Evolutionary conservation across 2,329 filamentous ascomycete genomes (phyloP).

Genomic region (Penicillium freii): DNA sequence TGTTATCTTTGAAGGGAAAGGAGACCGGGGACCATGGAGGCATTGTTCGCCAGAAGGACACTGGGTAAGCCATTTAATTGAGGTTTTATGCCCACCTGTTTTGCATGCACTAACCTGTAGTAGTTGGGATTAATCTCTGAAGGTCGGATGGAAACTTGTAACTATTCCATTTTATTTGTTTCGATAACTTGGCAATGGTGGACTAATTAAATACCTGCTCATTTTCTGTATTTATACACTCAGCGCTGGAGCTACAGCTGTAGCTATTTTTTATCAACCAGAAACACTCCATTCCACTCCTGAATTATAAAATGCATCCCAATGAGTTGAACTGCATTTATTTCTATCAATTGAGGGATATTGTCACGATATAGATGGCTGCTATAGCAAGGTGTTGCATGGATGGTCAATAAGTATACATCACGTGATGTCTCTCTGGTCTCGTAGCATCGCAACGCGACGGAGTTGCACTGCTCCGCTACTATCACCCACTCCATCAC

Average conservation of each 20-base stretch:
- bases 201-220: constrained; percentile 7
- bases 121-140: constrained; percentile 32
- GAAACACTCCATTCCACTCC: constrained; percentile 11
- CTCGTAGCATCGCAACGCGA: constrained; percentile 12
- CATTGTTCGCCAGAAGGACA: constrained; percentile 74
- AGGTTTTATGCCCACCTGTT: neutral
- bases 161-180: constrained; percentile 12
- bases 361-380: neutral
- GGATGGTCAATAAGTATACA: neutral
- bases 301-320: neutral
- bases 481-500: constrained; percentile 1
- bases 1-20: constrained; percentile 26
- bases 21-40: constrained; percentile 63
- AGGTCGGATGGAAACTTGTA: constrained; percentile 7
- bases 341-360: neutral
- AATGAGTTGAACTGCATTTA: neutral
- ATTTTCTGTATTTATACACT: constrained; percentile 27
- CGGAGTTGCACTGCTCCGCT: constrained; percentile 4
- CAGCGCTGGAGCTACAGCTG: constrained; percentile 9
- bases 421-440: constrained; percentile 17
- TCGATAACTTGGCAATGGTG: constrained; percentile 4
- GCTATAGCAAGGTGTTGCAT: neutral
- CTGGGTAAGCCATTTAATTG: constrained; percentile 55
- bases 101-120: constrained; percentile 3
- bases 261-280: constrained; percentile 13